Evolutionary conservation across 805 yeast species (phyloP).

Genomic region (Saturnispora galanensis): DNA sequence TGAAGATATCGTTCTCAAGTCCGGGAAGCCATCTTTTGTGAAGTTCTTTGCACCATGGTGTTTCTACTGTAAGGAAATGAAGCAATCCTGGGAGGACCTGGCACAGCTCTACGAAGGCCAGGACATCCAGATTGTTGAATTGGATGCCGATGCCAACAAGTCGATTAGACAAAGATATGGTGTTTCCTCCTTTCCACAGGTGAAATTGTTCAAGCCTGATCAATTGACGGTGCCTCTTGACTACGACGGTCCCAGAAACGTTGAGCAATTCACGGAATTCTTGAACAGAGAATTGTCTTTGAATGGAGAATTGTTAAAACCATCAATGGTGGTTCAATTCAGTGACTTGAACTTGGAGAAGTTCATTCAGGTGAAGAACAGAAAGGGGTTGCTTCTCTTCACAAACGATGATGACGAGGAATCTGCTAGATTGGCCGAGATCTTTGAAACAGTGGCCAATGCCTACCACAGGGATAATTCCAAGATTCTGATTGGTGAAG

Average conservation of each 20-base stretch:
- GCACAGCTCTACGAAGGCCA: slow-evolving; percentile 16
- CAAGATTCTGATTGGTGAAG: slow-evolving; percentile 34
- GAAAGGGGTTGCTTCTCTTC: slow-evolving; percentile 42
- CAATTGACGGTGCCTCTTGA: slow-evolving; percentile 38
- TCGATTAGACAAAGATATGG: slow-evolving; percentile 40
- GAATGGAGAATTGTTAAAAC: slow-evolving; percentile 7
- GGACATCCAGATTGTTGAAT: slow-evolving; percentile 30
- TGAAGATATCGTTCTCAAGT: slow-evolving; percentile 44
- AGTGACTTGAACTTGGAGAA: slow-evolving; percentile 23
- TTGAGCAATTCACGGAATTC: slow-evolving; percentile 34
- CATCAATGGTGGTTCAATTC: slow-evolving; percentile 19
- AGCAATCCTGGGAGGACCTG: slow-evolving; percentile 36
- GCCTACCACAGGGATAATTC: slow-evolving; percentile 33
- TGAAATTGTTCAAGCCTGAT: slow-evolving; percentile 47
- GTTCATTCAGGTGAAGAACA: slow-evolving; percentile 25
- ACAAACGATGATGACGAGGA: slow-evolving; percentile 37
- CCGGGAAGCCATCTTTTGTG: slow-evolving; percentile 65
- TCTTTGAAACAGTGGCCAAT: slow-evolving; percentile 40
- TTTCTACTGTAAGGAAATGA: slow-evolving; percentile 50
- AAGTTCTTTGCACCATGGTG: slow-evolving; percentile 74
- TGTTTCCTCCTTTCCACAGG: slow-evolving; percentile 57
- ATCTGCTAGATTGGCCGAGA: slow-evolving; percentile 45
- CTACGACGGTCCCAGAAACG: slow-evolving; percentile 44
- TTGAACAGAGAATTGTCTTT: slow-evolving; percentile 7
- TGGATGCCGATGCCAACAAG: slow-evolving; percentile 52